Conservation (phyloP, 352 stramenopile species). For the Saprolegnia parasitica region DNA sequence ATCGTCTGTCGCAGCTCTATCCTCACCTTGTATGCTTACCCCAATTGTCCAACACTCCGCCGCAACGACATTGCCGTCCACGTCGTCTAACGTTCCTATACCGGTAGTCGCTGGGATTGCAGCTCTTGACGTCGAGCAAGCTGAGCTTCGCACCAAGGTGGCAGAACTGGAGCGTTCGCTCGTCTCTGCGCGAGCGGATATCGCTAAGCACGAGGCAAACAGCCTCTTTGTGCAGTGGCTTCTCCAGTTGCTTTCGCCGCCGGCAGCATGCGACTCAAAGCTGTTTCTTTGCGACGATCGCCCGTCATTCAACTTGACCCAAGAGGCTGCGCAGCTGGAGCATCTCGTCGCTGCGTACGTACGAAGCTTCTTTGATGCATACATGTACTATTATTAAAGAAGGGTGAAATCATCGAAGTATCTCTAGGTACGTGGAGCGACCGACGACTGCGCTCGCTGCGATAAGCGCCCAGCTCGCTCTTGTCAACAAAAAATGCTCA, state of each 20-base stretch:
- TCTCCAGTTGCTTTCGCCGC: not conserved
- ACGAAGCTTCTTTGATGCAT: not conserved
- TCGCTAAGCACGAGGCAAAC: not conserved
- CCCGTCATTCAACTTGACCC: not conserved
- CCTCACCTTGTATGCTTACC: no score
- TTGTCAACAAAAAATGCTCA: not conserved
- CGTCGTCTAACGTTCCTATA: no score
- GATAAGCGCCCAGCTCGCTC: not conserved
- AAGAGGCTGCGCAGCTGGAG: not conserved
- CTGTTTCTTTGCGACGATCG: not conserved
- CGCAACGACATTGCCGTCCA: no score
- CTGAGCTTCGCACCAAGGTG: not conserved
- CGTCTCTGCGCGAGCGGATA: not conserved
- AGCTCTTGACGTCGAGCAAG: no score
- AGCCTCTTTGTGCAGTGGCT: constrained; percentile 12
- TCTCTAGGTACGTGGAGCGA: not conserved
- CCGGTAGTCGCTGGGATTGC: no score
- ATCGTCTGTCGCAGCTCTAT: no score
- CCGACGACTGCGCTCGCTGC: not conserved
- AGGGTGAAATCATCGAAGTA: not conserved
- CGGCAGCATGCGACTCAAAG: not conserved
- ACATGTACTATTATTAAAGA: not conserved
- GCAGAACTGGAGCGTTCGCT: not conserved
- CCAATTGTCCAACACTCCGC: no score
- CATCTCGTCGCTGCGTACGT: constrained; percentile 4